Conservation (phyloP, 2,329 filamentous ascomycete species). For the Erysiphe pulchra region DNA sequence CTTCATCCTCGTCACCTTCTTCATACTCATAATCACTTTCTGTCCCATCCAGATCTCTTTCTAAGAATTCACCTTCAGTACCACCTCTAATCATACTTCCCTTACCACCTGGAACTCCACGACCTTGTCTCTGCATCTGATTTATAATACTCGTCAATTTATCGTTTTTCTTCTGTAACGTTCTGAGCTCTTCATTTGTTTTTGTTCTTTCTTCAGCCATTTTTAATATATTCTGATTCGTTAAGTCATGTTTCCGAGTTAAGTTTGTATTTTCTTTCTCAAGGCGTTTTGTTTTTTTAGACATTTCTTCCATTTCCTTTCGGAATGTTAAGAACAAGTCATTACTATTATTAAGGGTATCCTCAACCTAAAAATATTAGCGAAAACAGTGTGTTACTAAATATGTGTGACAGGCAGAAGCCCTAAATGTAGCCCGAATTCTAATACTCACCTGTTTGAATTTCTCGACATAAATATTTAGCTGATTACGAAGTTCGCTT, state of each 20-base stretch:
- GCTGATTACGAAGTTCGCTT: conserved; percentile 72
- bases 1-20: conserved; percentile 30
- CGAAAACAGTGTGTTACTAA: not conserved
- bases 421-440: not conserved
- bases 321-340: conserved; percentile 90
- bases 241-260: conserved; percentile 79
- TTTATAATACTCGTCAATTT: conserved; percentile 88
- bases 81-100: conserved; percentile 31
- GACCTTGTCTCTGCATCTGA: conserved; percentile 84
- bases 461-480: conserved; percentile 97
- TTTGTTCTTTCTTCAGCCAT: conserved; percentile 85
- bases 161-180: conserved; percentile 51
- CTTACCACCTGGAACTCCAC: conserved; percentile 43
- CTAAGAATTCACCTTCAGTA: conserved; percentile 28
- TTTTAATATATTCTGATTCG: conserved; percentile 81
- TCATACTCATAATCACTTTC: conserved; percentile 40
- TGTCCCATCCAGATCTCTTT: conserved; percentile 24
- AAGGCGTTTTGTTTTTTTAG: conserved; percentile 87
- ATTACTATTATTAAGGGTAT: conserved; percentile 95
- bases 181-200: conserved; percentile 50
- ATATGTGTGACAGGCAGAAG: not conserved
- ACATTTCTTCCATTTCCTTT: conserved; percentile 99
- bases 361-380: conserved; percentile 59
- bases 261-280: conserved; percentile 89
- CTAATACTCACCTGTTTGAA: conserved; percentile 70